Conservation (phyloP, 2,329 filamentous ascomycete genomes). For the Coniella vitis region DNA sequence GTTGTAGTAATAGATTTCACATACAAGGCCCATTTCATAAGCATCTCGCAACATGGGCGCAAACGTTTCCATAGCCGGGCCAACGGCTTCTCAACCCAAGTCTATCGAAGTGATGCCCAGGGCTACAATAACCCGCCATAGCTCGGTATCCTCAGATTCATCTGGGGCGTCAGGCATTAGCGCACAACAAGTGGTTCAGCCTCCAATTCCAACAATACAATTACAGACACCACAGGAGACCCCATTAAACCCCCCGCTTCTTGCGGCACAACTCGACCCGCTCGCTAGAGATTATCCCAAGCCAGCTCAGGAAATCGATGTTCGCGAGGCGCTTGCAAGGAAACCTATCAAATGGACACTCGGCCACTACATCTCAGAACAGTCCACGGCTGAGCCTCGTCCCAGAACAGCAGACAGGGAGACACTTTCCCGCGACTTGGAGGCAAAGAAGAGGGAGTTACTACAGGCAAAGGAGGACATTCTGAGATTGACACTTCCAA, state of each 20-base stretch:
- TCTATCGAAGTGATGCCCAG: neutral
- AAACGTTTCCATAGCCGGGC: slow-evolving; percentile 3
- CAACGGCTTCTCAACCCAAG: neutral
- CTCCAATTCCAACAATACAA: neutral
- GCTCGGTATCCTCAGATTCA: slow-evolving; percentile 15
- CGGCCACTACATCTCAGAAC: slow-evolving; percentile 28
- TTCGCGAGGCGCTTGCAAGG: slow-evolving; percentile 37
- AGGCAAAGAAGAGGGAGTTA: slow-evolving; percentile 41
- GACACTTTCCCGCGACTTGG: slow-evolving; percentile 33
- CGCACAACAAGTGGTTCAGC: slow-evolving; percentile 2
- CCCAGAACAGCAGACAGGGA: slow-evolving; percentile 26
- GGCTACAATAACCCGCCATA: slow-evolving; percentile 3
- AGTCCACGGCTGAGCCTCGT: slow-evolving; percentile 20
- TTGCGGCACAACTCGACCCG: slow-evolving; percentile 22
- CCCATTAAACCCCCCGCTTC: neutral
- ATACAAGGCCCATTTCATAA: neutral
- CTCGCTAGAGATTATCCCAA: slow-evolving; percentile 34
- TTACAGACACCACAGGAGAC: neutral
- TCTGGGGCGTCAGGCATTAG: slow-evolving; percentile 10
- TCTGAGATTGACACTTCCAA: slow-evolving; percentile 1
- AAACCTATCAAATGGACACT: slow-evolving; percentile 34
- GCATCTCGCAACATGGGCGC: neutral
- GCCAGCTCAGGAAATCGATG: slow-evolving; percentile 31
- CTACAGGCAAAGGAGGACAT: slow-evolving; percentile 30
- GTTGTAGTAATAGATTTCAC: neutral